Evolutionary conservation across 148 eudicot species (phyloP).

Genomic region (Bassia scoparia): DNA sequence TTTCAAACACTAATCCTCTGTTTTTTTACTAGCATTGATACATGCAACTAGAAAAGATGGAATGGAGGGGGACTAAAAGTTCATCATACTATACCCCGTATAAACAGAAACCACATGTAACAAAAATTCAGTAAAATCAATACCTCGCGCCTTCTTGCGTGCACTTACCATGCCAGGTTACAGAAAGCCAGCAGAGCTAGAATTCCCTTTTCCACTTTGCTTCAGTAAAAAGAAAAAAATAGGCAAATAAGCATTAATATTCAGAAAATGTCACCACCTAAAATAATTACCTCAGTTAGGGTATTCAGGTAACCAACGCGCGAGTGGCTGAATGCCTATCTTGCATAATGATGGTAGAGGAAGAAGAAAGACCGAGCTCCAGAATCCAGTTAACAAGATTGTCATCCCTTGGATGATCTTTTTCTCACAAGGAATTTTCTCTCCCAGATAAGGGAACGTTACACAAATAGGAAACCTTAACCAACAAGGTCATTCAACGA

Average conservation of each 20-base stretch:
- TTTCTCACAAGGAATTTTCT: neutral
- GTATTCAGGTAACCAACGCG: neutral
- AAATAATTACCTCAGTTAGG: neutral
- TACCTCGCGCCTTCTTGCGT: too few relatives aligned
- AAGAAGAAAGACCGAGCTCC: neutral
- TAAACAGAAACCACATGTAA: neutral
- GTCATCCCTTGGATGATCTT: neutral
- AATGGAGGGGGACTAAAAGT: neutral
- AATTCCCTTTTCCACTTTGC: neutral
- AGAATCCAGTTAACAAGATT: neutral
- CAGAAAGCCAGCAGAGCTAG: neutral
- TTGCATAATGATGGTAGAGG: neutral
- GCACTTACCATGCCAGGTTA: conserved; percentile 3
- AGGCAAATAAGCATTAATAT: too few relatives aligned
- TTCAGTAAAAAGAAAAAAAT: neutral
- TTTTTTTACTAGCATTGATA: neutral
- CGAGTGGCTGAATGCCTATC: neutral
- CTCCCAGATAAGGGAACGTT: neutral
- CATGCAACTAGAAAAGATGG: neutral
- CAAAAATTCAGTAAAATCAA: too few relatives aligned
- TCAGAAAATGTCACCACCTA: too few relatives aligned
- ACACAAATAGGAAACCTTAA: neutral
- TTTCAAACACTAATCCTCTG: neutral
- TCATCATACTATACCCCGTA: neutral
- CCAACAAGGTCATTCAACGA: neutral